These are phyloP conservation scores for Paecilomyces dactylethromorphus DNA, from an alignment of 2,329 filamentous ascomycete species.

Conservation along the genomic window DNA sequence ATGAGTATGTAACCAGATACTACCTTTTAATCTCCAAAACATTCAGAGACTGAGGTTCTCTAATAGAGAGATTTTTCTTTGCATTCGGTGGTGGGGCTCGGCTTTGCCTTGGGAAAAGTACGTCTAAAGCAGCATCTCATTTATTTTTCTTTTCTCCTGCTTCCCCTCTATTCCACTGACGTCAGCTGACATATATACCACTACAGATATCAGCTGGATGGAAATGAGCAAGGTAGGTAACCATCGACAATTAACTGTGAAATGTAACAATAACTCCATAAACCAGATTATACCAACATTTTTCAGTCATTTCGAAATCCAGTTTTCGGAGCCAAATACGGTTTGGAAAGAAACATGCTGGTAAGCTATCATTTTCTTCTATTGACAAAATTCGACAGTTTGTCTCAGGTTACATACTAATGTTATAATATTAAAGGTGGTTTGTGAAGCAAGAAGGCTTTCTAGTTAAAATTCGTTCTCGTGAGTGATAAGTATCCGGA, in stretches of 20 bases:
- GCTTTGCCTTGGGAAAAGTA: slow-evolving; percentile 10
- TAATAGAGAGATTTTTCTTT: slow-evolving; percentile 8
- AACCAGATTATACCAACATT: background rate
- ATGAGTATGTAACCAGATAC: slow-evolving; percentile 1
- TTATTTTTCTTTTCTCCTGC: no score
- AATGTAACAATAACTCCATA: no score
- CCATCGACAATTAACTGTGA: background rate
- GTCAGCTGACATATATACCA: no score
- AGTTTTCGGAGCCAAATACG: background rate
- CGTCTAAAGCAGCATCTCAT: slow-evolving; percentile 3
- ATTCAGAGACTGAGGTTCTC: background rate
- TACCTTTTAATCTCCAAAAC: background rate
- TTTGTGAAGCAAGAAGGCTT: no score
- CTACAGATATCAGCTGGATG: slow-evolving; percentile 8
- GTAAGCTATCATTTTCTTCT: no score
- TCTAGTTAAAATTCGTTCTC: no score
- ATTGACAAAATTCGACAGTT: no score
- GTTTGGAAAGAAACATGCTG: no score
- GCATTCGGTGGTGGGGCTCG: slow-evolving; percentile 10
- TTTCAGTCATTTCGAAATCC: background rate
- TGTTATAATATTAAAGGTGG: no score
- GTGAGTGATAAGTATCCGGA: no score
- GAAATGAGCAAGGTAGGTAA: slow-evolving; percentile 10
- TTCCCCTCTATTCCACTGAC: no score
- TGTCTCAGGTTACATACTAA: no score